Conservation (phyloP, 2,329 filamentous ascomycete genomes). For the Diaporthe ilicicola region DNA sequence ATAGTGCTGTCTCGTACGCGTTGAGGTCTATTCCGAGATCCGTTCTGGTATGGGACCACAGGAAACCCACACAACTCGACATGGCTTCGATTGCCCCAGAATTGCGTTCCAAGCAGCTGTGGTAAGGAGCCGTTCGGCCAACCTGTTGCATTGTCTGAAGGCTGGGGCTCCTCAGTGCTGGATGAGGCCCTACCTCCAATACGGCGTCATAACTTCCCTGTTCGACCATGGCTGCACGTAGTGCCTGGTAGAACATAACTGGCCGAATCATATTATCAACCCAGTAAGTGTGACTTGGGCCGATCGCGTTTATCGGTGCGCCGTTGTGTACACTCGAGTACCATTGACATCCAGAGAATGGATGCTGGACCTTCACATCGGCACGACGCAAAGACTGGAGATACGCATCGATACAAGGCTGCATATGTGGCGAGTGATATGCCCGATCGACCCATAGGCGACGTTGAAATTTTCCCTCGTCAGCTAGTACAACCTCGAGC, state of each 20-base stretch:
- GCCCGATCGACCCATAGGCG: constrained; percentile 50
- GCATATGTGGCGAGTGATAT: constrained; percentile 54
- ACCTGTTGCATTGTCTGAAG: constrained; percentile 41
- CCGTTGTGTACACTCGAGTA: constrained; percentile 39
- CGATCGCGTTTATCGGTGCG: constrained; percentile 36
- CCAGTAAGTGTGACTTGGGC: too few species aligned
- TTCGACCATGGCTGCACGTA: constrained; percentile 37
- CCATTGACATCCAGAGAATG: constrained; percentile 36
- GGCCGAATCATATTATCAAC: constrained; percentile 45
- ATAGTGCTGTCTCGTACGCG: too few species aligned
- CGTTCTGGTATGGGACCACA: constrained; percentile 13
- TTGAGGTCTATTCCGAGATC: too few species aligned
- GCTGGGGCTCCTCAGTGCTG: constrained; percentile 45
- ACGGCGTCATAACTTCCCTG: constrained; percentile 36
- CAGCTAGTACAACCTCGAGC: constrained; percentile 40
- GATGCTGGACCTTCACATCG: too few species aligned
- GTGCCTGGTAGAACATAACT: constrained; percentile 47
- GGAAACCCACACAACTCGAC: too few species aligned
- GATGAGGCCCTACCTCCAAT: constrained; percentile 48
- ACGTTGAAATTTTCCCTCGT: constrained; percentile 45
- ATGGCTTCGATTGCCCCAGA: too few species aligned
- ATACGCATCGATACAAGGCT: constrained; percentile 45
- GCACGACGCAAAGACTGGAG: constrained; percentile 31
- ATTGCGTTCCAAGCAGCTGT: too few species aligned
- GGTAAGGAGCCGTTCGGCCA: background rate